phyloP scores from a whole-genome alignment of 2,329 filamentous ascomycete species.

The Parastagonospora nodorum region DNA sequence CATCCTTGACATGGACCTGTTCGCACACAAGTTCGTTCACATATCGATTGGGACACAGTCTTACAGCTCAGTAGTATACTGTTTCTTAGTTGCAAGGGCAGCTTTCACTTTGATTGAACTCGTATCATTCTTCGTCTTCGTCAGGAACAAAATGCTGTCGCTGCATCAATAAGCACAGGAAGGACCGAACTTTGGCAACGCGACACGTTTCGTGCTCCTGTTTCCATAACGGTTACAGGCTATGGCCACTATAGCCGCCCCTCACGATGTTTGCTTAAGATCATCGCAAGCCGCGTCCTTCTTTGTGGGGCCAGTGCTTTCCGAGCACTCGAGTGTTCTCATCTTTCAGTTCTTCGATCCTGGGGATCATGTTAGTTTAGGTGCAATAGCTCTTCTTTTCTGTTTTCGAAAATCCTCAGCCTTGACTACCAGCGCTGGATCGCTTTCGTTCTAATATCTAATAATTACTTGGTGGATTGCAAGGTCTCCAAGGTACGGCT shows the following conservation, averaged over 20 bases:
- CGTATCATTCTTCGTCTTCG: not conserved
- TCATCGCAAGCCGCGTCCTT: too few species aligned
- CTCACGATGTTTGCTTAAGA: too few species aligned
- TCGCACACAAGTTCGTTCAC: not conserved
- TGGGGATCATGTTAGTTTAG: not conserved
- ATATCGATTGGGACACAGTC: not conserved
- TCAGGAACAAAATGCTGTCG: not conserved
- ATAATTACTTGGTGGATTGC: slow-evolving; percentile 1
- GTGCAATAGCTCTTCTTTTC: slow-evolving; percentile 7
- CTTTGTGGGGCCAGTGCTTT: too few species aligned
- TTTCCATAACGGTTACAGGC: slow-evolving; percentile 31
- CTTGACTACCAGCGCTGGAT: slow-evolving; percentile 23
- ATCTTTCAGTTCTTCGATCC: too few species aligned
- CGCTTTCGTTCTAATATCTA: slow-evolving; percentile 21
- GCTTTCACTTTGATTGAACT: not conserved
- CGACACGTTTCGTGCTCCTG: slow-evolving; percentile 20
- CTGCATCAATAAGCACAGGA: not conserved
- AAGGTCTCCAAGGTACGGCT: not conserved
- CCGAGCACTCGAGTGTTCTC: too few species aligned
- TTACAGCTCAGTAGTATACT: not conserved
- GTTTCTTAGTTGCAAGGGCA: too few species aligned
- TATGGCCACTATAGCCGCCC: slow-evolving; percentile 4
- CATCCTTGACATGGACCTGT: not conserved
- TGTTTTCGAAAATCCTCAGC: not conserved
- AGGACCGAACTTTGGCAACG: not conserved